Conservation (phyloP, 768 basidiomycete genomes). For the Russula foetens region DNA sequence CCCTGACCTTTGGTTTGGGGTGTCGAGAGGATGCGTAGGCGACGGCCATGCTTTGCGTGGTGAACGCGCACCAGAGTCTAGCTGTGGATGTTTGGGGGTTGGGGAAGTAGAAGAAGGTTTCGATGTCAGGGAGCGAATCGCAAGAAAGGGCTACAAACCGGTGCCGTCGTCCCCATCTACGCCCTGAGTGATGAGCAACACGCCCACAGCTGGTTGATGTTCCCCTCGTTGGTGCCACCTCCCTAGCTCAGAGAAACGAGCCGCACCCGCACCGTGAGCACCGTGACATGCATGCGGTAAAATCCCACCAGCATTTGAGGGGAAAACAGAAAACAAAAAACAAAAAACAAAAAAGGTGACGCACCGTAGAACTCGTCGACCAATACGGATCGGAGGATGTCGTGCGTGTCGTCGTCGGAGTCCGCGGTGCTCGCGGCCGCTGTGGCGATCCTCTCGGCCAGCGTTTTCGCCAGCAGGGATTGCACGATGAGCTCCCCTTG, state of each 20-base stretch:
- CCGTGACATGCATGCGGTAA: no score
- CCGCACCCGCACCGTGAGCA: no score
- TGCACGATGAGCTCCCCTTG: slow-evolving; percentile 66
- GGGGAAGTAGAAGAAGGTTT: neutral
- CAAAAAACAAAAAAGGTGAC: slow-evolving; percentile 17
- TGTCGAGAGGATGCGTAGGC: slow-evolving; percentile 52
- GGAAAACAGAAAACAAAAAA: no score
- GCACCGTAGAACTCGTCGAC: slow-evolving; percentile 44
- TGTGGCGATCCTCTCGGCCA: slow-evolving; percentile 37
- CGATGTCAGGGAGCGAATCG: neutral
- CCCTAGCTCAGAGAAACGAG: slow-evolving; percentile 26
- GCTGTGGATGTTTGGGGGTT: slow-evolving; percentile 30
- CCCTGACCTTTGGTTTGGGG: slow-evolving; percentile 49
- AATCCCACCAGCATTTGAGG: no score
- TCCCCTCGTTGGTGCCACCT: slow-evolving; percentile 34
- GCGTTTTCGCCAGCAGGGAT: slow-evolving; percentile 42
- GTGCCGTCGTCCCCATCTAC: slow-evolving; percentile 22
- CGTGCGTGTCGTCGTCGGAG: slow-evolving; percentile 46
- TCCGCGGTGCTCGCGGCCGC: slow-evolving; percentile 19
- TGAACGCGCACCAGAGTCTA: slow-evolving; percentile 79
- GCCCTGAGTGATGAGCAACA: slow-evolving; percentile 52
- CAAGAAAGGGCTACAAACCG: slow-evolving; percentile 1
- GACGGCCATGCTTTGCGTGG: slow-evolving; percentile 75
- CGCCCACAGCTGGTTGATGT: slow-evolving; percentile 46
- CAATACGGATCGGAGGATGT: slow-evolving; percentile 39